These are phyloP conservation scores for Exophiala calicioides DNA, from an alignment of 2,329 filamentous ascomycete species.

Conservation along the genomic window DNA sequence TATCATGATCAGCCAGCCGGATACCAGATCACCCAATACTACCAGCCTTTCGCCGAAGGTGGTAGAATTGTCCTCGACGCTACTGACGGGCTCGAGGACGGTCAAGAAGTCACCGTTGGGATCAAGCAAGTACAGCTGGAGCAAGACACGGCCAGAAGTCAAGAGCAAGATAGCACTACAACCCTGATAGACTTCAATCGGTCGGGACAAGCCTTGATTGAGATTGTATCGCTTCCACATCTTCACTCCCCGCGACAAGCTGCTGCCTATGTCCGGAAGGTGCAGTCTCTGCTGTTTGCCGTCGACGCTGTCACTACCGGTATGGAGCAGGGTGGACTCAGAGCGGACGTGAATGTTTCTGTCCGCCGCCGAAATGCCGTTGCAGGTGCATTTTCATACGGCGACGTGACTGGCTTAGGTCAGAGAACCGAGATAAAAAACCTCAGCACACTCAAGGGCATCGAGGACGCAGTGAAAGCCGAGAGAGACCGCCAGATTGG, in stretches of 20 bases:
- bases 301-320: conserved; percentile 85
- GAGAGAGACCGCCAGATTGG: conserved; percentile 86
- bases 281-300: conserved; percentile 75
- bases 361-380: conserved; percentile 63
- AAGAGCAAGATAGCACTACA: conserved; percentile 70
- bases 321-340: conserved; percentile 88
- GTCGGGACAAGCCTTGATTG: conserved; percentile 84
- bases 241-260: conserved; percentile 86
- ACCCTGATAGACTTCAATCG: conserved; percentile 92
- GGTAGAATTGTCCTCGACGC: conserved; percentile 72
- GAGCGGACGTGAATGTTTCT: conserved; percentile 95
- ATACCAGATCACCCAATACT: conserved; percentile 98
- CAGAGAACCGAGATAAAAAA: conserved; percentile 98
- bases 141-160: conserved; percentile 95
- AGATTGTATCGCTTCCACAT: conserved; percentile 90
- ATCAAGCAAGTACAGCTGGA: conserved; percentile 97
- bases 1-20: conserved; percentile 97
- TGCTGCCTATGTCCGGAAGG: conserved; percentile 82
- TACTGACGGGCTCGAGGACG: conserved; percentile 75
- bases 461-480: conserved; percentile 90
- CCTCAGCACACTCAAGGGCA: conserved; percentile 86
- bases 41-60: conserved; percentile 68
- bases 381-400: conserved; percentile 51
- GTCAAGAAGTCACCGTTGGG: conserved; percentile 68
- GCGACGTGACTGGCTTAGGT: conserved; percentile 66